Conservation (phyloP, 495 filamentous ascomycete genomes). For the Wilcoxina mikolae region DNA sequence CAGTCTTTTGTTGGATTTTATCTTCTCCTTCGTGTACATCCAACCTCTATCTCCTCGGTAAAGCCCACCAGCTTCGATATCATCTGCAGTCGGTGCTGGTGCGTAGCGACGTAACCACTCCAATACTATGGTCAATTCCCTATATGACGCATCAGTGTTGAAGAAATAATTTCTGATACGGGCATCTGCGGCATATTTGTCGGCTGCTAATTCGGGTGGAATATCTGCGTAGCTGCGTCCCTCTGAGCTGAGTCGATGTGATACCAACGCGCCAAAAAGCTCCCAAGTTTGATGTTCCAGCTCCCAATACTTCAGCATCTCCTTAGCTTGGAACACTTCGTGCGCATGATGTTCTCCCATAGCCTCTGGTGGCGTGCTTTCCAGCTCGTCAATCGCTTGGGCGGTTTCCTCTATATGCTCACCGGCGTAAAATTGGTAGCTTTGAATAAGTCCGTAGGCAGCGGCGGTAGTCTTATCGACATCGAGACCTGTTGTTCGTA, state of each 20-base stretch:
- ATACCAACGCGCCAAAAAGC: slow-evolving; percentile 48
- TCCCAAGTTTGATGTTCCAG: slow-evolving; percentile 79
- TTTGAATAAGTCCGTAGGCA: slow-evolving; percentile 15
- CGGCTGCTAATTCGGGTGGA: slow-evolving; percentile 40
- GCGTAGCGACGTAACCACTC: slow-evolving; percentile 72
- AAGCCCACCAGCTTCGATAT: slow-evolving; percentile 38
- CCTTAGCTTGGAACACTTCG: background rate
- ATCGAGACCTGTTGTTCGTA: slow-evolving; percentile 10
- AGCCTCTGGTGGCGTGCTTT: slow-evolving; percentile 15
- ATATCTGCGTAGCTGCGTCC: slow-evolving; percentile 14
- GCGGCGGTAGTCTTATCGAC: slow-evolving; percentile 5
- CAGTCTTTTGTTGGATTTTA: slow-evolving; percentile 79
- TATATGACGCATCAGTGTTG: slow-evolving; percentile 36
- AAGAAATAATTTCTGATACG: slow-evolving; percentile 36
- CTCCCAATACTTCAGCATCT: slow-evolving; percentile 35
- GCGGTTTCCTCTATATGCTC: slow-evolving; percentile 28
- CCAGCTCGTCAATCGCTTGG: slow-evolving; percentile 27
- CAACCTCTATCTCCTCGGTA: slow-evolving; percentile 70
- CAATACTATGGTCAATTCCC: slow-evolving; percentile 58
- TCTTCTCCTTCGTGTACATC: slow-evolving; percentile 75
- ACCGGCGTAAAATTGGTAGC: slow-evolving; percentile 20
- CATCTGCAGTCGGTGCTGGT: slow-evolving; percentile 50
- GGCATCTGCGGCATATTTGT: slow-evolving; percentile 30
- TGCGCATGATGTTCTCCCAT: slow-evolving; percentile 11
- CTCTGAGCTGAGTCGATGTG: slow-evolving; percentile 34